Base-by-base conservation (phyloP, 805 yeast species). In the Ogataea minuta region DNA sequence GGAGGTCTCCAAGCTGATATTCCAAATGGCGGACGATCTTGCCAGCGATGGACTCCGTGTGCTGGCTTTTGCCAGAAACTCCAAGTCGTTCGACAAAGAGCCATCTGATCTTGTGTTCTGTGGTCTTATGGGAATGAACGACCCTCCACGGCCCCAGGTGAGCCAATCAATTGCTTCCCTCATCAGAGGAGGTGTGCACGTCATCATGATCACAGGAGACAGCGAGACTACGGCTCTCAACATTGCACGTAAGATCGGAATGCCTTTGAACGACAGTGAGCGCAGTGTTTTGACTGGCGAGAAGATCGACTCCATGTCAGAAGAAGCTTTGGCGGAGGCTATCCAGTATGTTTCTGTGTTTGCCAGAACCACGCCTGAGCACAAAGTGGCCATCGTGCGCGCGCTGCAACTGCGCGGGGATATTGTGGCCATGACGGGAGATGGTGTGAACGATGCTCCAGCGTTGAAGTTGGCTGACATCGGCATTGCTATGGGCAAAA, bases 401-500 rank as follows among this genome's bases (percentile, higher is more conserved):
- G 96, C 96, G 0, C 71, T 90, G 48, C 95, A 90, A 61, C 76
- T 77, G 60, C 76, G 95, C 59, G 96, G 96, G 36, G 95, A 91
- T 61, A 81, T 91, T 46, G 98, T 91, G 36, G 99, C 97, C 16
- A 90, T 91, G 96, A 90, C 98, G n/a, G 99, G 99, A 52, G 98
- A 90, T 65, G 98, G 98, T 66, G 96, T 91, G 10, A 90, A 90
- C 62, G 98, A 90, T 70, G 98, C 98, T 0, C 98, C 98, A n/a
- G 97, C 98, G 4, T 72, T 91, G 53, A 90, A 91, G 60, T 72
- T 90, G 52, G 97, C 98, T 2, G 96, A 90, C 65, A 90, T 90
- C 52, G 98, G 98, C 56, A 87, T 91, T 52, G 82, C 95, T 10
- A 89, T 90, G 93, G 93, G 89, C 44, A 78, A 77, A 52, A 82